Conservation (phyloP, 2,329 filamentous ascomycete genomes). For the Trichoderma sp. region DNA sequence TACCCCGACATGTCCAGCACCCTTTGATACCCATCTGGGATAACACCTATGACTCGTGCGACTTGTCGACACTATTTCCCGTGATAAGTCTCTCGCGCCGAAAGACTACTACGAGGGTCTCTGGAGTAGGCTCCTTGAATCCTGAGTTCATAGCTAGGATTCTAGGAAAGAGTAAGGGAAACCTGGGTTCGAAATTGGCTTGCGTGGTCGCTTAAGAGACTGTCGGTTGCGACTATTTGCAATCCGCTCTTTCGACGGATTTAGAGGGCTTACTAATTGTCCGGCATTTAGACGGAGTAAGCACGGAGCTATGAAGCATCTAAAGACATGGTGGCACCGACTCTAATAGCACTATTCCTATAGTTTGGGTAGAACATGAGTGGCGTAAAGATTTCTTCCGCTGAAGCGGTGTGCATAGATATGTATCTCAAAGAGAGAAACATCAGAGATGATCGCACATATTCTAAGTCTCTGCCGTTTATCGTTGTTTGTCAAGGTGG, state of each 20-base stretch:
- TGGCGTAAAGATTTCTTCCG: not conserved
- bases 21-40: not conserved
- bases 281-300: not conserved
- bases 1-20: conserved; percentile 11
- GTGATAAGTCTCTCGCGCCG: not conserved
- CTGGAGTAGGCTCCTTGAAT: not conserved
- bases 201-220: not conserved
- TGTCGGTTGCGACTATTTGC: not conserved
- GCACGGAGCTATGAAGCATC: not conserved
- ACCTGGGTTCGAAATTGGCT: not conserved
- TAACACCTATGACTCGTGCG: too few relatives aligned
- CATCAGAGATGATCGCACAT: not conserved
- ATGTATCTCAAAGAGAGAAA: not conserved
- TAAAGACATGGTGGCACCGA: not conserved
- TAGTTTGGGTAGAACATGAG: not conserved
- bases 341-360: not conserved
- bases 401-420: not conserved
- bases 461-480: too few relatives aligned
- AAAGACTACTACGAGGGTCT: not conserved
- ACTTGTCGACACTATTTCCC: not conserved
- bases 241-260: not conserved
- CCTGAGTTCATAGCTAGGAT: not conserved
- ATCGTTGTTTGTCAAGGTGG: not conserved
- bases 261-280: not conserved
- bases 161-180: not conserved